phyloP scores from a whole-genome alignment of 805 yeast genomes.

The Kodamaea lidongshanica region DNA sequence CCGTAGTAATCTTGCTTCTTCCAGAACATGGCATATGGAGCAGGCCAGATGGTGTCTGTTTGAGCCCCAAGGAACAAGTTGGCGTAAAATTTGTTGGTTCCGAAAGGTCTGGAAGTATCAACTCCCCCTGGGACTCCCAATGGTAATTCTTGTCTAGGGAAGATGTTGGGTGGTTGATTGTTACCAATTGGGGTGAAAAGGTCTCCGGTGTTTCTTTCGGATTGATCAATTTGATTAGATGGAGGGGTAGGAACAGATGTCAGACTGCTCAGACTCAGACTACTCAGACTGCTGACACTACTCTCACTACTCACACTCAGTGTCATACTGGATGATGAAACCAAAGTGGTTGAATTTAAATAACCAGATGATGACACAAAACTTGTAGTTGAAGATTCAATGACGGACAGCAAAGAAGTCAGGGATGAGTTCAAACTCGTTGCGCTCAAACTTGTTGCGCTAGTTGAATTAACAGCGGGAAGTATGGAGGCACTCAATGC shows the following conservation, averaged over 20 bases:
- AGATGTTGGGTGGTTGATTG: slow-evolving; percentile 38
- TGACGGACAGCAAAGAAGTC: not conserved
- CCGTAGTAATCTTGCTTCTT: slow-evolving; percentile 43
- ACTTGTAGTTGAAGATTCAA: no score
- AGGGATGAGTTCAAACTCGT: not conserved
- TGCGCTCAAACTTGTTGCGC: no score
- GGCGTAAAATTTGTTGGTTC: slow-evolving; percentile 73
- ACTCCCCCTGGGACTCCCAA: slow-evolving; percentile 44
- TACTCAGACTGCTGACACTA: no score
- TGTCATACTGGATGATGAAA: no score
- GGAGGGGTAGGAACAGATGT: slow-evolving; percentile 2
- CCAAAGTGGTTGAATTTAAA: no score
- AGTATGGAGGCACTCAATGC: slow-evolving; percentile 1
- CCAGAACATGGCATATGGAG: slow-evolving; percentile 65
- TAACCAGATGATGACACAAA: no score
- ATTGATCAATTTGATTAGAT: no score
- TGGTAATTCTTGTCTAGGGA: slow-evolving; percentile 41
- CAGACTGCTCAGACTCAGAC: no score
- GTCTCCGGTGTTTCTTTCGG: slow-evolving; percentile 26
- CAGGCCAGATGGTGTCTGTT: slow-evolving; percentile 50
- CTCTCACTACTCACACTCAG: no score
- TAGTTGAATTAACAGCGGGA: slow-evolving; percentile 4
- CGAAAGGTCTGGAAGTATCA: slow-evolving; percentile 39
- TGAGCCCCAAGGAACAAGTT: slow-evolving; percentile 56
- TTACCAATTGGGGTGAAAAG: slow-evolving; percentile 47